These are phyloP conservation scores for Termitomyces sp. DNA, from an alignment of 768 basidiomycete genomes.

Conservation along the genomic window DNA sequence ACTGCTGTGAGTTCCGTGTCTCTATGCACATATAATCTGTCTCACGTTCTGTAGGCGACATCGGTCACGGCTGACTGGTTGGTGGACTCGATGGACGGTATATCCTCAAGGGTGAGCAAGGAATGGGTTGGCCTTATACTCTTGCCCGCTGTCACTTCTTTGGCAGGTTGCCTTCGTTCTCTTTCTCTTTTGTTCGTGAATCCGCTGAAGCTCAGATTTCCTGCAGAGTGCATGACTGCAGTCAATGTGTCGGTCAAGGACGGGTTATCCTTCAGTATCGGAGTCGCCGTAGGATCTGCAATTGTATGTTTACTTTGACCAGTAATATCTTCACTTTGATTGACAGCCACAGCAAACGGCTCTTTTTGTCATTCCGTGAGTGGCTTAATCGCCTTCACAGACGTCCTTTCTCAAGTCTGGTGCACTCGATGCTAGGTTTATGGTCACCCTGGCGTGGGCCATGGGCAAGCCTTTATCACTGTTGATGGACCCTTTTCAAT, in stretches of 20 bases:
- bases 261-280: slow-evolving; percentile 81
- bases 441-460: slow-evolving; percentile 74
- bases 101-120: slow-evolving; percentile 66
- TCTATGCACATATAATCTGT: neutral
- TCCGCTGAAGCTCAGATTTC: neutral
- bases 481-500: slow-evolving; percentile 88
- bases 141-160: slow-evolving; percentile 76
- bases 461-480: slow-evolving; percentile 75
- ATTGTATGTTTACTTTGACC: slow-evolving; percentile 43
- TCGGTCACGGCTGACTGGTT: slow-evolving; percentile 59
- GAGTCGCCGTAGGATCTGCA: slow-evolving; percentile 85
- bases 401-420: neutral
- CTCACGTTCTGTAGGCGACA: slow-evolving; percentile 31
- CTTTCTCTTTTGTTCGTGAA: neutral
- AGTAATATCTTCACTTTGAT: neutral
- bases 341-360: slow-evolving; percentile 59
- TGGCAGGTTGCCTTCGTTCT: slow-evolving; percentile 47
- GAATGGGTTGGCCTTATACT: slow-evolving; percentile 90
- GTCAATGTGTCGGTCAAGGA: slow-evolving; percentile 88
- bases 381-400: slow-evolving; percentile 4
- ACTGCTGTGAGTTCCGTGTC: slow-evolving; percentile 48
- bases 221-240: slow-evolving; percentile 78
- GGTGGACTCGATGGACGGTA: slow-evolving; percentile 78
- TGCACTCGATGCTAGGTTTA: slow-evolving; percentile 39
- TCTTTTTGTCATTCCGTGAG: slow-evolving; percentile 79